phyloP scores from a whole-genome alignment of 2,329 filamentous ascomycete genomes.

The Pseudohalonectria lignicola region DNA sequence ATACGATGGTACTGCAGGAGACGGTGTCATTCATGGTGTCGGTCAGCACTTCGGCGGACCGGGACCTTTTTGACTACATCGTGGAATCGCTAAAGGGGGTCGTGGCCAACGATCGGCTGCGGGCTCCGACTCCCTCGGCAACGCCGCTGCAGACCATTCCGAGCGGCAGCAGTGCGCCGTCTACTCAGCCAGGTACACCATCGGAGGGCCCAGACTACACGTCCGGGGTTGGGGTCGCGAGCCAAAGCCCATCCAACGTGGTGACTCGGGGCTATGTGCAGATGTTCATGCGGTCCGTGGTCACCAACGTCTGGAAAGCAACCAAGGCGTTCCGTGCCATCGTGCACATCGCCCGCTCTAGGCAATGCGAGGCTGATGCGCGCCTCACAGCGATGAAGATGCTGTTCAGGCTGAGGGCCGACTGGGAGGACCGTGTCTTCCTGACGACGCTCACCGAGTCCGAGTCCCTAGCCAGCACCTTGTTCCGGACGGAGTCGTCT shows the following conservation, averaged over 20 bases:
- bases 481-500: constrained; percentile 54
- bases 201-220: no score
- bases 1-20: constrained; percentile 53
- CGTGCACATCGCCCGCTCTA: constrained; percentile 50
- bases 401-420: constrained; percentile 72
- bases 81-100: constrained; percentile 39
- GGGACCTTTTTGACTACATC: constrained; percentile 47
- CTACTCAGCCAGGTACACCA: constrained; percentile 18
- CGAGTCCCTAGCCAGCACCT: constrained; percentile 57
- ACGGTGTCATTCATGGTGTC: constrained; percentile 54
- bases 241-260: constrained; percentile 55
- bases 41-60: constrained; percentile 49
- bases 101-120: constrained; percentile 35
- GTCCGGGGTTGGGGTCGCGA: no score
- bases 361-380: constrained; percentile 53
- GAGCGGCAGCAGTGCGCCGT: constrained; percentile 10
- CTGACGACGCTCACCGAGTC: constrained; percentile 61
- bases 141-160: constrained; percentile 14
- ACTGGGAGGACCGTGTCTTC: constrained; percentile 68
- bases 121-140: constrained; percentile 25
- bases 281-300: constrained; percentile 67
- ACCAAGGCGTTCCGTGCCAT: constrained; percentile 51
- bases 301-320: constrained; percentile 53
- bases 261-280: constrained; percentile 60
- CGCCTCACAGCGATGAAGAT: constrained; percentile 67